Evolutionary conservation across 805 yeast genomes (phyloP).

Genomic region (Cyberlindnera americana): DNA sequence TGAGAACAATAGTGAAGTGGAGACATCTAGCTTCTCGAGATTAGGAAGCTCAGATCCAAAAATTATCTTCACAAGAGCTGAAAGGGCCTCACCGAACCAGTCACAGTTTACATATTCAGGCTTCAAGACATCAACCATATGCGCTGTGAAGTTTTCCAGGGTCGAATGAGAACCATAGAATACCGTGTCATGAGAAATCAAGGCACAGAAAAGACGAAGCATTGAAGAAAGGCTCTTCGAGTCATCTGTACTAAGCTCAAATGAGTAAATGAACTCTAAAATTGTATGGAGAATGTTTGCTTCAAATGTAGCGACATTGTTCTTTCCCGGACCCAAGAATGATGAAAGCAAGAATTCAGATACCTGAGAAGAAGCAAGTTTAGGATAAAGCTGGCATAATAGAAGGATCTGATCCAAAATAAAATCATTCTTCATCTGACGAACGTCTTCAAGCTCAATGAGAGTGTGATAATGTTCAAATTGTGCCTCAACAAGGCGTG

Average conservation of each 20-base stretch:
- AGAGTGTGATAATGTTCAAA: slow-evolving; percentile 35
- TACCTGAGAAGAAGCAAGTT: slow-evolving; percentile 30
- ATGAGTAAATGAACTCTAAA: slow-evolving; percentile 33
- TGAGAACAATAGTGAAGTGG: slow-evolving; percentile 14
- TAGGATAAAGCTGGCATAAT: slow-evolving; percentile 42
- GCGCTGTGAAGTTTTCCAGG: slow-evolving; percentile 34
- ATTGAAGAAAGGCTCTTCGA: slow-evolving; percentile 35
- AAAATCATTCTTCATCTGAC: slow-evolving; percentile 31
- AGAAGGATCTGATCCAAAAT: slow-evolving; percentile 41
- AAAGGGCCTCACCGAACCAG: slow-evolving; percentile 60
- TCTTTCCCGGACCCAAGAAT: slow-evolving; percentile 32
- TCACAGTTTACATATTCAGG: slow-evolving; percentile 38
- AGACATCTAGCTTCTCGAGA: slow-evolving; percentile 32
- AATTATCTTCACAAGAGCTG: slow-evolving; percentile 52
- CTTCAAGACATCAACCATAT: slow-evolving; percentile 35
- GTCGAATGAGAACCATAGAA: slow-evolving; percentile 33
- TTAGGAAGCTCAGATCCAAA: slow-evolving; percentile 49
- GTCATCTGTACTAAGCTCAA: slow-evolving; percentile 29
- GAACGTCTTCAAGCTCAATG: slow-evolving; percentile 38
- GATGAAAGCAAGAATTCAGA: slow-evolving; percentile 38
- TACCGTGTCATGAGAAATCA: slow-evolving; percentile 38
- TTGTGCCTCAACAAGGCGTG: slow-evolving; percentile 36
- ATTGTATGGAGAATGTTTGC: slow-evolving; percentile 36
- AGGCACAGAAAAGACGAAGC: slow-evolving; percentile 39
- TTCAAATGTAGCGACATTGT: slow-evolving; percentile 33